Evolutionary conservation across 768 basidiomycete genomes (phyloP), one percentile per base, ranked within the genome.

Genomic region (Termitomyces sp.): DNA sequence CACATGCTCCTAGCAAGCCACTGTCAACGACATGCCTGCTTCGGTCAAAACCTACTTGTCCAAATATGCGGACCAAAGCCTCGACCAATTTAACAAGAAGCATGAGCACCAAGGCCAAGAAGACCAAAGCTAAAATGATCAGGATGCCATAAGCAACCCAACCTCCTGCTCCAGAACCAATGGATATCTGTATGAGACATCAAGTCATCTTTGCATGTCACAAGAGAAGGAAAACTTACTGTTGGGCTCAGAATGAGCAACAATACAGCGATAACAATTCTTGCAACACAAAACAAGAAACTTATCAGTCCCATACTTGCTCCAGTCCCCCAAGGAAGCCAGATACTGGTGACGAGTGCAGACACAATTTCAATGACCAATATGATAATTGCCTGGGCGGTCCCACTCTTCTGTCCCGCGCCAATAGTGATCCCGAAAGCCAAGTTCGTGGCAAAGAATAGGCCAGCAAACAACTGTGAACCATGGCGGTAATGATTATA

Each of bases 141-240:
- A 98, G 79, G 57, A 98, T 87, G 63, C 92, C 91, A 70, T 96
- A 98, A 12, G 95, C 86, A 16, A 99, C 86, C 97, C 96, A 99
- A 54, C 90, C 89, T 17, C 84, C 84, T 17, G 95, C 86, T 25
- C 88, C 85, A 49, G 78, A 65, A 34, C 90, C 91, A 59, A 98
- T 86, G 46, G 86, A 86, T 49, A 98, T 90, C 95, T 98, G 64
- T 19, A 47, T 38, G 27, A 37, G 12, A 17, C 27, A 21, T 54
- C 62, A 65, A 31, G 63, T 59, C 52, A 41, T 62, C 25, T 58
- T 32, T 44, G 17, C 25, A 45, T 34, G 31, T 31, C 58, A 46
- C 59, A 56, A 58, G 60, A 54, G 34, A 12, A 35, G 54, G 32
- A 51, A 59, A 23, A 69, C 92, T 71, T 70, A 98, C 96, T 59